A percentile compares a stretch with the other conserved stretches of the same genome.
Evolutionary conservation across 257 asterid species (phyloP).

Genomic region (Jacaranda mimosifolia): DNA sequence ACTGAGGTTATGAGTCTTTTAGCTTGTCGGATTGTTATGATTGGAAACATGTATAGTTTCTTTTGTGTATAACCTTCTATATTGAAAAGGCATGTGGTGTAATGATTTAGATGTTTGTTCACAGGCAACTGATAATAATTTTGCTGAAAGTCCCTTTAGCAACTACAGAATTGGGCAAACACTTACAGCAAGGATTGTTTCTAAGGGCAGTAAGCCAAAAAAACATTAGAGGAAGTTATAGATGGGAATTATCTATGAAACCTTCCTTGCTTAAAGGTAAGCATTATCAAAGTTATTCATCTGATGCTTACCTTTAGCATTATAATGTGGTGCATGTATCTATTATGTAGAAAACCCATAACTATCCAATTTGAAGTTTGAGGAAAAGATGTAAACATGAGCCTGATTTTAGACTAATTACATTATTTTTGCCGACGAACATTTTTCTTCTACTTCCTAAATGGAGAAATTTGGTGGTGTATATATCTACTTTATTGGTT

Average conservation of each 20-base stretch:
- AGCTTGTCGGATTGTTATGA: constrained; percentile 4
- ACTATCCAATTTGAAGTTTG: not conserved
- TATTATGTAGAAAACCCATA: not conserved
- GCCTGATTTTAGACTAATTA: not conserved
- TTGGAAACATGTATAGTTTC: not conserved
- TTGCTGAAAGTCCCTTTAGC: constrained; percentile 70
- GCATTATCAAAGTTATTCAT: constrained; percentile 19
- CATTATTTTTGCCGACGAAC: not conserved
- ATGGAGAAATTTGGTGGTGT: not conserved
- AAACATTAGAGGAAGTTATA: constrained; percentile 52
- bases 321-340: not conserved
- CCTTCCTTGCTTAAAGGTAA: constrained; percentile 80
- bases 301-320: constrained; percentile 7
- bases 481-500: not conserved
- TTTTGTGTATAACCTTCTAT: constrained; percentile 4
- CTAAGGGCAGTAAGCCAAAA: constrained; percentile 62
- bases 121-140: constrained; percentile 74
- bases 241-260: constrained; percentile 84
- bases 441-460: not conserved
- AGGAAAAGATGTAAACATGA: too few species aligned
- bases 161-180: constrained; percentile 76
- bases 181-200: constrained; percentile 73
- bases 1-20: constrained; percentile 75
- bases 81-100: too few species aligned
- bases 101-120: constrained; percentile 30